Conservation (phyloP, 1,284 basidiomycete species). For the Porogramme epimiltina region DNA sequence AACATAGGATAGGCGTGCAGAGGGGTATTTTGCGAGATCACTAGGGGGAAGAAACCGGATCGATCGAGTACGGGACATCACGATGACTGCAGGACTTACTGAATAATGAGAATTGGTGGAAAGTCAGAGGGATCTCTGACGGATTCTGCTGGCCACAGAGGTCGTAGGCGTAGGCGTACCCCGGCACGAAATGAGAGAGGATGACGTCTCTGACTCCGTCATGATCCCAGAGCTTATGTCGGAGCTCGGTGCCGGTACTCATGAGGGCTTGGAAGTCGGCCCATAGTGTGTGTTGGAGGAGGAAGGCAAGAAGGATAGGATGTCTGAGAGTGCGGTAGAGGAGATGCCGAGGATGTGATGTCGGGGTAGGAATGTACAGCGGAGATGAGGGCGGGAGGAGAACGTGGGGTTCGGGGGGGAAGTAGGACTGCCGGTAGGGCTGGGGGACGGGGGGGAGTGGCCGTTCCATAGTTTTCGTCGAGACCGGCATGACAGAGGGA, state of each 20-base stretch:
- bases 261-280: slow-evolving; percentile 54
- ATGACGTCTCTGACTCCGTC: slow-evolving; percentile 50
- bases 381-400: neutral
- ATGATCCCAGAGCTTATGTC: slow-evolving; percentile 42
- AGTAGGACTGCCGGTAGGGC: neutral
- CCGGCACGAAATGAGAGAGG: slow-evolving; percentile 60
- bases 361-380: slow-evolving; percentile 8
- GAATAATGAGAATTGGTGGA: slow-evolving; percentile 62
- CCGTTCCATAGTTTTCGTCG: slow-evolving; percentile 11
- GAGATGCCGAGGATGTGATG: slow-evolving; percentile 10
- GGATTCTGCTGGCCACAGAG: slow-evolving; percentile 41
- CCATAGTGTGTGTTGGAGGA: slow-evolving; percentile 53
- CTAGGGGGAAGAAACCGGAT: slow-evolving; percentile 37
- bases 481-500: slow-evolving; percentile 13
- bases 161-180: slow-evolving; percentile 48
- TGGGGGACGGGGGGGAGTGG: slow-evolving; percentile 18
- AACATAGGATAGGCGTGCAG: slow-evolving; percentile 62
- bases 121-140: slow-evolving; percentile 50
- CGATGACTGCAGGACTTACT: slow-evolving; percentile 44
- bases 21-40: slow-evolving; percentile 60
- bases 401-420: neutral
- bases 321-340: slow-evolving; percentile 32
- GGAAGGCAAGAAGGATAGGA: slow-evolving; percentile 42
- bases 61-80: slow-evolving; percentile 14
- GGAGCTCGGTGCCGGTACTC: slow-evolving; percentile 47